Evolutionary conservation across 495 filamentous ascomycete species (phyloP).

Genomic region (Rusavskia elegans): DNA sequence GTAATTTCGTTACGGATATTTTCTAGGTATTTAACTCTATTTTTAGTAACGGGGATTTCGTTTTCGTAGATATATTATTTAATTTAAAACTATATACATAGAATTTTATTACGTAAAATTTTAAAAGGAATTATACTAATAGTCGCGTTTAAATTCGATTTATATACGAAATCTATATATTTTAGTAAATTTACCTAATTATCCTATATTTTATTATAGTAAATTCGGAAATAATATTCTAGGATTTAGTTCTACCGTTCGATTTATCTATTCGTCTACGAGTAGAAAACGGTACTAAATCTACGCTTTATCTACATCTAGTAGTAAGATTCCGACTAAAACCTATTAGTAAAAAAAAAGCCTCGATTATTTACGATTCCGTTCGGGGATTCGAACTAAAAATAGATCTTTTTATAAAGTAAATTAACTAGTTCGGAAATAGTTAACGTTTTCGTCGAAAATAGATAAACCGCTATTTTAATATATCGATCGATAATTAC

Average conservation of each 20-base stretch:
- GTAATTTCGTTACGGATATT: too few species aligned
- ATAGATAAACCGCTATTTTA: slow-evolving; percentile 6
- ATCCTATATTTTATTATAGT: slow-evolving; percentile 11
- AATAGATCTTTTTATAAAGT: neutral
- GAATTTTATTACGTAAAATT: too few species aligned
- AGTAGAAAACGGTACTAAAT: slow-evolving; percentile 3
- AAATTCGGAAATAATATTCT: slow-evolving; percentile 11
- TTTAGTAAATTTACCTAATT: slow-evolving; percentile 8
- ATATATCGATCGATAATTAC: slow-evolving; percentile 9
- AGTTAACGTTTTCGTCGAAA: neutral
- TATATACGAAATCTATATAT: neutral
- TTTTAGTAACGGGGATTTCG: too few species aligned
- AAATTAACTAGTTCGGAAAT: neutral
- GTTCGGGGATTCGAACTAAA: neutral
- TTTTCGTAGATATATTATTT: too few species aligned
- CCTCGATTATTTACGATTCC: slow-evolving; percentile 2
- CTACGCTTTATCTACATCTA: neutral
- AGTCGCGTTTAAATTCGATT: too few species aligned
- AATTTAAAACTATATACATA: too few species aligned
- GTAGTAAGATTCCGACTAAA: slow-evolving; percentile 3
- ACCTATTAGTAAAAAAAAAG: slow-evolving; percentile 5
- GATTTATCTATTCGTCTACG: too few species aligned
- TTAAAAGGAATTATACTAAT: too few species aligned
- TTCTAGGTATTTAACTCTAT: too few species aligned
- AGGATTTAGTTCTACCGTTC: too few species aligned